Percentiles rank a stretch among this genome's conserved stretches.
phyloP scores from a whole-genome alignment of 164 flowering plant genomes.

The Malania oleifera region DNA sequence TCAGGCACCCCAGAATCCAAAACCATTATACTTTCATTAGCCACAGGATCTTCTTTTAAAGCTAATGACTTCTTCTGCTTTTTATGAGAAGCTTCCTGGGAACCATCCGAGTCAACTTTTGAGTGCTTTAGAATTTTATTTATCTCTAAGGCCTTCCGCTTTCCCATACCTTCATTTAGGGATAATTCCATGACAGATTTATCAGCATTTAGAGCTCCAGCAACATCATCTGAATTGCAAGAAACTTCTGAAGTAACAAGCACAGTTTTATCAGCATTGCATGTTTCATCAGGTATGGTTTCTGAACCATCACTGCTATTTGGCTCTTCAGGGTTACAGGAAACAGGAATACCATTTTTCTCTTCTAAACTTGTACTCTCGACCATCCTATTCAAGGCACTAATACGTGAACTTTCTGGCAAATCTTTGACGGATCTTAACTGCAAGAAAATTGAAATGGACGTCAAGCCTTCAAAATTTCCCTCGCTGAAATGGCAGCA shows the following conservation, averaged over 20 bases:
- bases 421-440: slow-evolving; percentile 28
- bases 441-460: slow-evolving; percentile 26
- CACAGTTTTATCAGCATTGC: slow-evolving; percentile 15
- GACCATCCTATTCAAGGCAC: slow-evolving; percentile 7
- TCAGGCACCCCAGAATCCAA: slow-evolving; percentile 12
- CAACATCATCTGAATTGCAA: slow-evolving; percentile 16
- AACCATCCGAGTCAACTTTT: slow-evolving; percentile 14
- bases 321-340: slow-evolving; percentile 19
- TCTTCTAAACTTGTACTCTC: slow-evolving; percentile 15
- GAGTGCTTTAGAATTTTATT: slow-evolving; percentile 4
- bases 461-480: background rate
- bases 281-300: slow-evolving; percentile 17
- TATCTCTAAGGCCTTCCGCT: slow-evolving; percentile 23
- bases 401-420: slow-evolving; percentile 19
- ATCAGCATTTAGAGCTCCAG: slow-evolving; percentile 16
- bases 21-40: slow-evolving; percentile 11
- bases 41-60: slow-evolving; percentile 10
- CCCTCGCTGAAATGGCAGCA: background rate
- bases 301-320: slow-evolving; percentile 9
- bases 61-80: slow-evolving; percentile 25
- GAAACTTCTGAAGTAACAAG: slow-evolving; percentile 18
- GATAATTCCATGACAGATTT: slow-evolving; percentile 1
- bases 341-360: slow-evolving; percentile 9
- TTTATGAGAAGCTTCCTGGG: slow-evolving; percentile 16
- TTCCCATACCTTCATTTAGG: slow-evolving; percentile 17